Evolutionary conservation across 2,329 filamentous ascomycete species (phyloP).

Genomic region (Aspergillus sp.): DNA sequence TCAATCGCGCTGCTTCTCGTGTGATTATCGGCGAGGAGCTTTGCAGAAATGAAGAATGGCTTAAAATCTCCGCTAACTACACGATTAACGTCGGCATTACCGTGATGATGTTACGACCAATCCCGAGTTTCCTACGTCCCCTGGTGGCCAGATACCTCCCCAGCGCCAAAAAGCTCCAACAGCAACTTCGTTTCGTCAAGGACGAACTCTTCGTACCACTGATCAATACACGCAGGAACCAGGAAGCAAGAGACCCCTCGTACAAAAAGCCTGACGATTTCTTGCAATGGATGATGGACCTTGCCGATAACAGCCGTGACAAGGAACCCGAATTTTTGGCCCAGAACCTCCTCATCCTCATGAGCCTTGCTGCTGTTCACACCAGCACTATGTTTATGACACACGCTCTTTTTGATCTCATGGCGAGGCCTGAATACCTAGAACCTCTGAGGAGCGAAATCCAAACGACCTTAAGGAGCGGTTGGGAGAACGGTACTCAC

Average conservation of each 20-base stretch:
- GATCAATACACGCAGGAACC: constrained; percentile 23
- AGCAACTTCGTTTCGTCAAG: constrained; percentile 24
- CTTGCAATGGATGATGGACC: constrained; percentile 30
- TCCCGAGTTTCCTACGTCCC: constrained; percentile 30
- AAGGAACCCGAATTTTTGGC: constrained; percentile 17
- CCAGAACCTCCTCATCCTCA: constrained; percentile 20
- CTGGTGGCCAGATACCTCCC: constrained; percentile 31
- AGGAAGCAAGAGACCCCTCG: constrained; percentile 10
- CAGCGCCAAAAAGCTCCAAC: constrained; percentile 25
- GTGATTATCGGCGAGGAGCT: constrained; percentile 36
- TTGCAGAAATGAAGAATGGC: constrained; percentile 36
- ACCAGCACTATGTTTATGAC: constrained; percentile 24
- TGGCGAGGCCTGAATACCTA: constrained; percentile 46
- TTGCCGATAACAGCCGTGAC: constrained; percentile 16
- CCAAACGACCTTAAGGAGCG: constrained; percentile 14
- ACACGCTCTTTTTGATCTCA: constrained; percentile 50
- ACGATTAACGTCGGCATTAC: constrained; percentile 30
- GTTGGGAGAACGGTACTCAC: constrained; percentile 21
- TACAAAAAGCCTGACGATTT: constrained; percentile 25
- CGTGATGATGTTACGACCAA: constrained; percentile 25
- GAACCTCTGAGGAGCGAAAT: constrained; percentile 50
- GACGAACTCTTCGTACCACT: constrained; percentile 29
- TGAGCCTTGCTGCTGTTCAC: constrained; percentile 22
- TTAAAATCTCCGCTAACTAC: constrained; percentile 28
- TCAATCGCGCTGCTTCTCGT: constrained; percentile 36